phyloP scores from a whole-genome alignment of 2,329 filamentous ascomycete genomes.

The Pezicula rhizophila region DNA sequence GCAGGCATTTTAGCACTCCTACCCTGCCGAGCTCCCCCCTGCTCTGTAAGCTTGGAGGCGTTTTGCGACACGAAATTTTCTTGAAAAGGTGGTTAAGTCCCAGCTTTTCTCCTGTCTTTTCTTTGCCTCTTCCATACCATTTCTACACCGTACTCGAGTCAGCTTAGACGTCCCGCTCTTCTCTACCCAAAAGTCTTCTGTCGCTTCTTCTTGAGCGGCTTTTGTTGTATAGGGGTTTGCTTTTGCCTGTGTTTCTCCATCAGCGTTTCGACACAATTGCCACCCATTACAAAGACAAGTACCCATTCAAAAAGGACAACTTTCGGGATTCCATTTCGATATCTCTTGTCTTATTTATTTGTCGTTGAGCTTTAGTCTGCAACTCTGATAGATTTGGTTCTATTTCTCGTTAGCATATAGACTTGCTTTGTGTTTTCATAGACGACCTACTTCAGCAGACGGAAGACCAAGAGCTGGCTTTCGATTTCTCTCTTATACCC shows the following conservation, averaged over 20 bases:
- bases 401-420: slow-evolving; percentile 10
- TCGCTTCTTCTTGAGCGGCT: slow-evolving; percentile 11
- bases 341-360: slow-evolving; percentile 1
- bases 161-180: background rate
- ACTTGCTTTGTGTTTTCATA: slow-evolving; percentile 10
- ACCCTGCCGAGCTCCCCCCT: slow-evolving; percentile 4
- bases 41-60: slow-evolving; percentile 3
- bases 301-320: background rate
- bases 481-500: slow-evolving; percentile 8
- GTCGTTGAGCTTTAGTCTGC: background rate
- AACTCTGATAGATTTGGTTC: slow-evolving; percentile 8
- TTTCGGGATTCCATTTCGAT: slow-evolving; percentile 3
- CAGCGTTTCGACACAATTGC: background rate
- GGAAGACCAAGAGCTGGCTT: slow-evolving; percentile 28
- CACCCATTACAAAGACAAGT: background rate
- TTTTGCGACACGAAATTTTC: slow-evolving; percentile 4
- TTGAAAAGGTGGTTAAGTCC: slow-evolving; percentile 8
- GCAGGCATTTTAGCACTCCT: slow-evolving; percentile 1
- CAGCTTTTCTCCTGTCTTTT: slow-evolving; percentile 2
- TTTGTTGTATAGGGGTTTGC: slow-evolving; percentile 8
- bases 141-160: slow-evolving; percentile 1
- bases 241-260: background rate
- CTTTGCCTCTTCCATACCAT: slow-evolving; percentile 7
- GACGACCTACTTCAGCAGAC: slow-evolving; percentile 7
- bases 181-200: slow-evolving; percentile 2